These are phyloP conservation scores for Goffeauzyma gilvescens DNA, from an alignment of 768 basidiomycete species.

Conservation along the genomic window DNA sequence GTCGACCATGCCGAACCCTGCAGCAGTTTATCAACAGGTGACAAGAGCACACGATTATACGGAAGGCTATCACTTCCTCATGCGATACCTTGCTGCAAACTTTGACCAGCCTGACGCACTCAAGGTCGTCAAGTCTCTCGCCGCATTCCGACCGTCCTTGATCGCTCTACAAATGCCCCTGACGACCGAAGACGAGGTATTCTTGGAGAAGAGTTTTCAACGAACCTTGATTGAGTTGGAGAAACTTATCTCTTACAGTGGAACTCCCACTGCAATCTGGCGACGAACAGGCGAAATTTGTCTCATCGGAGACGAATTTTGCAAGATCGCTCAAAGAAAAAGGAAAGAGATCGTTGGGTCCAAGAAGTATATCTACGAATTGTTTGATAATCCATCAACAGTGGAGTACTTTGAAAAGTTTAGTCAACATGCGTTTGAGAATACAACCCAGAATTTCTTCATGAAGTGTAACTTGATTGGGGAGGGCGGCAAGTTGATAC, in stretches of 20 bases:
- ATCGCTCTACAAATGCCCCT: slow-evolving; percentile 97
- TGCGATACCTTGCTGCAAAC: slow-evolving; percentile 62
- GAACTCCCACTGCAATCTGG: slow-evolving; percentile 95
- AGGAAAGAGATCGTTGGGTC: slow-evolving; percentile 54
- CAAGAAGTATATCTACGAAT: slow-evolving; percentile 43
- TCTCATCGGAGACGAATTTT: slow-evolving; percentile 88
- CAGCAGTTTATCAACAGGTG: slow-evolving; percentile 46
- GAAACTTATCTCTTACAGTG: slow-evolving; percentile 89
- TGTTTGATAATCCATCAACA: slow-evolving; percentile 78
- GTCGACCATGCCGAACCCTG: slow-evolving; percentile 10
- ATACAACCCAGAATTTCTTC: slow-evolving; percentile 85
- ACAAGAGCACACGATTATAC: slow-evolving; percentile 79
- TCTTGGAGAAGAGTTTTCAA: slow-evolving; percentile 90
- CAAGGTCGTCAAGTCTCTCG: slow-evolving; percentile 80
- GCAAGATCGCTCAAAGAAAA: slow-evolving; percentile 78
- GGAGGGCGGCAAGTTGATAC: slow-evolving; percentile 54
- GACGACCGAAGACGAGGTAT: slow-evolving; percentile 85
- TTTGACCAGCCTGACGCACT: slow-evolving; percentile 94
- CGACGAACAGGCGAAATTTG: slow-evolving; percentile 94
- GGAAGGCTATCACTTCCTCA: slow-evolving; percentile 86
- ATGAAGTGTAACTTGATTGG: slow-evolving; percentile 78
- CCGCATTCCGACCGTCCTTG: slow-evolving; percentile 85
- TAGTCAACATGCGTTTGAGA: slow-evolving; percentile 90
- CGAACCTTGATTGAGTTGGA: slow-evolving; percentile 81
- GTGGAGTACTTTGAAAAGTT: slow-evolving; percentile 60